phyloP scores from a whole-genome alignment of 208 protist species.

The Leishmania mexicana region DNA sequence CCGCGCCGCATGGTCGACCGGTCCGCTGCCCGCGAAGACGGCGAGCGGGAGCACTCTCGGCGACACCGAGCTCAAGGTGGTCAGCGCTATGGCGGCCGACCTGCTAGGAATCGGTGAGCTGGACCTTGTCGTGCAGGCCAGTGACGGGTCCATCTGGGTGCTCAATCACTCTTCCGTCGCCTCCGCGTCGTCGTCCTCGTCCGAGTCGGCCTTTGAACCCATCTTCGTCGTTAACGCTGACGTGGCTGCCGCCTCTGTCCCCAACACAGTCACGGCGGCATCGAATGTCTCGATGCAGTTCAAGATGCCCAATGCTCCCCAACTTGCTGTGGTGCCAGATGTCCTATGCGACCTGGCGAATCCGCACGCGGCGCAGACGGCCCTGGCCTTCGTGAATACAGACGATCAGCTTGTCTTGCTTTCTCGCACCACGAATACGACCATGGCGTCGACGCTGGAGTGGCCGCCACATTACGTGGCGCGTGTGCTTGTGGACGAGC shows the following conservation, averaged over 20 bases:
- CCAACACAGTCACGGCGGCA: background rate
- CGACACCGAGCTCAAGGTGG: constrained; percentile 19
- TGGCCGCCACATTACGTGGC: constrained; percentile 25
- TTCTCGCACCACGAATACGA: background rate
- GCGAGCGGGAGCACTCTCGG: background rate
- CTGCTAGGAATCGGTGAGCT: constrained; percentile 37
- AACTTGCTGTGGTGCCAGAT: constrained; percentile 14
- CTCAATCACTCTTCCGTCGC: constrained; percentile 15
- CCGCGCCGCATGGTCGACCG: constrained; percentile 10
- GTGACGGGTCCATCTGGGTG: constrained; percentile 44
- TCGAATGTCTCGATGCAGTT: background rate
- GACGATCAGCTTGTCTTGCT: constrained; percentile 32
- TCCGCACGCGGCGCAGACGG: constrained; percentile 9
- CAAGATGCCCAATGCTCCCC: constrained; percentile 13
- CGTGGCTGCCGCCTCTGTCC: background rate
- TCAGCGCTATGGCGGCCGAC: constrained; percentile 57
- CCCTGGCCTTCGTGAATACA: constrained; percentile 38
- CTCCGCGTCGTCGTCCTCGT: constrained; percentile 1
- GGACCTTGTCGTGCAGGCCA: constrained; percentile 48
- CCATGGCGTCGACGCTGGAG: background rate
- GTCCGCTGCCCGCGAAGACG: background rate
- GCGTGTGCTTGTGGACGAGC: constrained; percentile 15
- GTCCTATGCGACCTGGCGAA: background rate
- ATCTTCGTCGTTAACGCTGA: background rate
- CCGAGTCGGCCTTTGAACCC: background rate